Evolutionary conservation across 2,329 filamentous ascomycete genomes (phyloP), one percentile per base, ranked within the genome.

Genomic region (Sclerotiophoma versabilis): DNA sequence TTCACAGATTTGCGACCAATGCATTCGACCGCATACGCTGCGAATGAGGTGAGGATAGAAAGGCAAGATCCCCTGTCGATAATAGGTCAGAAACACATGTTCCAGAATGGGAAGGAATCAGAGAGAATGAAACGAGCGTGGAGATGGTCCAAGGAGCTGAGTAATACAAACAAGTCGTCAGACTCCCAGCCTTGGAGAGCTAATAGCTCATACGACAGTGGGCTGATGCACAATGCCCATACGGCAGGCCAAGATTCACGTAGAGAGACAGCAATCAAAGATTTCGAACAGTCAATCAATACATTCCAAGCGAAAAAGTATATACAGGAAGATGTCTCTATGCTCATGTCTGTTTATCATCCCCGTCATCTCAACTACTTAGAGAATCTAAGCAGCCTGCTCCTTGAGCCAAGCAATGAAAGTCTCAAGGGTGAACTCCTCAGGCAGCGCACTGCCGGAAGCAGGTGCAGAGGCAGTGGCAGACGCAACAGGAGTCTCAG

Each of bases 391-490:
- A 46, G 52, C 59, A 45, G 55, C 41, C 58, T 58, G 59, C 51
- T 60, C 41, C 54, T 61, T 46, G 27, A 69, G 63, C 65, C 65
- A 69, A 17, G 58, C 48, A 49, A 69, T 59, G 48, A 69, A 63
- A 12, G 60, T 63, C 45, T 63, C 57, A 36, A 69, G 54, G 12
- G 64, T 66, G 60, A 69, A 69, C 39, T 59, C 46, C 45, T 59
- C 55, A 33, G 64, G 64, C 19, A 67, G 56, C 46, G 51, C 54
- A 10, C 33, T 43, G 27, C 45, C 48, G 33, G 46, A 76, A 51
- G 30, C 54, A 51, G 38, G 57, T 46, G 41, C 23, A 19, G 59
- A 15, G 3, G 44, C 48, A 50, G 50, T 19, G 1, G 37, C 30
- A 27, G 48, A 47, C 2, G 47, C 50, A 36, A 46, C 41, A 19